These are phyloP conservation scores for Liriodendron chinense DNA, from an alignment of 164 flowering plant species.

Conservation along the genomic window DNA sequence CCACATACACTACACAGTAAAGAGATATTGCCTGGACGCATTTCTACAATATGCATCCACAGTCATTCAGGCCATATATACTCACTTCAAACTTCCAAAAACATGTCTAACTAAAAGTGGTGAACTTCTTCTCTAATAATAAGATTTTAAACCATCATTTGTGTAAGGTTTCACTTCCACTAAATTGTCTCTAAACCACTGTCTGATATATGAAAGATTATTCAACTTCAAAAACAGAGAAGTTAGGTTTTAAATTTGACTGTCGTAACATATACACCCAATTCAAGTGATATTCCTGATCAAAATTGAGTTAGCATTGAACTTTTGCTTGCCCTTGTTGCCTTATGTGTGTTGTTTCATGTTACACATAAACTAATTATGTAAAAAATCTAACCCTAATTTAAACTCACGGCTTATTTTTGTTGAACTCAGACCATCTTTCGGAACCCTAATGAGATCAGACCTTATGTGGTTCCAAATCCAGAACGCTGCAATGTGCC, in stretches of 20 bases:
- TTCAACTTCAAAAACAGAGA: no score
- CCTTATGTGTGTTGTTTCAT: no score
- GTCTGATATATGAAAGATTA: no score
- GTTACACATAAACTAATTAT: not conserved
- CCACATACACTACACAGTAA: not conserved
- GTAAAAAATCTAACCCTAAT: not conserved
- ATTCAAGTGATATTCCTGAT: not conserved
- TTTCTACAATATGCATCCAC: not conserved
- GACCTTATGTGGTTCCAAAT: slow-evolving; percentile 64
- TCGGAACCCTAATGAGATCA: slow-evolving; percentile 81
- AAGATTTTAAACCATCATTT: no score
- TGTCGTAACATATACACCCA: no score
- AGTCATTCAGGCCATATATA: not conserved
- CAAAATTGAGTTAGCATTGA: not conserved
- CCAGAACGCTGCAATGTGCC: slow-evolving; percentile 97
- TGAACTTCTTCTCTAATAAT: no score
- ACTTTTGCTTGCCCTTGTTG: not conserved
- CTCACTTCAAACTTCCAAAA: no score
- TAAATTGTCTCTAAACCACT: no score
- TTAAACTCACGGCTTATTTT: not conserved
- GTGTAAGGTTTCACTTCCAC: no score
- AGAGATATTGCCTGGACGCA: not conserved
- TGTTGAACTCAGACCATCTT: slow-evolving; percentile 68
- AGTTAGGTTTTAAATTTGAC: no score
- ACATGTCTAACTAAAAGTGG: no score